Evolutionary conservation across 257 asterid genomes (phyloP).

Genomic region (Jacaranda copaia): DNA sequence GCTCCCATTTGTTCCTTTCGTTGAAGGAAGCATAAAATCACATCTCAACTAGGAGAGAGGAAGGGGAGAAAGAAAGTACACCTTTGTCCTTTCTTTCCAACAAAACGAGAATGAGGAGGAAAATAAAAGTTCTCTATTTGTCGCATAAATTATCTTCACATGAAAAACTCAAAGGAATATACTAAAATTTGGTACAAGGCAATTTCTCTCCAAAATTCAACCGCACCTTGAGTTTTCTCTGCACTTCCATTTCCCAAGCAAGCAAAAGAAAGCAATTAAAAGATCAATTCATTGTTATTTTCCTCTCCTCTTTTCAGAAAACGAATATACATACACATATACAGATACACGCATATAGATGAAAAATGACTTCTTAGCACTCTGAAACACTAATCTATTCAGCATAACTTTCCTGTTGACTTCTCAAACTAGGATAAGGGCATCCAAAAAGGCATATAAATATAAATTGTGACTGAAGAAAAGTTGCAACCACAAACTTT

Average conservation of each 20-base stretch:
- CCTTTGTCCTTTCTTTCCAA: neutral
- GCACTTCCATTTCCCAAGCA: neutral
- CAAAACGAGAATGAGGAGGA: neutral
- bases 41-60: neutral
- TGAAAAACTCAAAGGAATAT: neutral
- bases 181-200: neutral
- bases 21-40: slow-evolving; percentile 6
- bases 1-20: neutral
- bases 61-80: neutral
- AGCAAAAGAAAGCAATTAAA: neutral
- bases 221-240: neutral
- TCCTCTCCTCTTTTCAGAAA: neutral
- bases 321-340: neutral
- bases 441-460: neutral
- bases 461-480: neutral
- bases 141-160: neutral
- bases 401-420: neutral
- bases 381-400: neutral
- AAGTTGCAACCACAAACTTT: neutral
- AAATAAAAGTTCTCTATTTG: neutral
- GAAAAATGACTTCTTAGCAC: neutral
- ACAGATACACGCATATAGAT: neutral
- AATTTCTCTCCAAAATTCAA: neutral
- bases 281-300: neutral
- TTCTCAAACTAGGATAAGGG: neutral